Evolutionary conservation across 2,329 filamentous ascomycete genomes (phyloP).

Genomic region (Xylariomycetidae sp.): DNA sequence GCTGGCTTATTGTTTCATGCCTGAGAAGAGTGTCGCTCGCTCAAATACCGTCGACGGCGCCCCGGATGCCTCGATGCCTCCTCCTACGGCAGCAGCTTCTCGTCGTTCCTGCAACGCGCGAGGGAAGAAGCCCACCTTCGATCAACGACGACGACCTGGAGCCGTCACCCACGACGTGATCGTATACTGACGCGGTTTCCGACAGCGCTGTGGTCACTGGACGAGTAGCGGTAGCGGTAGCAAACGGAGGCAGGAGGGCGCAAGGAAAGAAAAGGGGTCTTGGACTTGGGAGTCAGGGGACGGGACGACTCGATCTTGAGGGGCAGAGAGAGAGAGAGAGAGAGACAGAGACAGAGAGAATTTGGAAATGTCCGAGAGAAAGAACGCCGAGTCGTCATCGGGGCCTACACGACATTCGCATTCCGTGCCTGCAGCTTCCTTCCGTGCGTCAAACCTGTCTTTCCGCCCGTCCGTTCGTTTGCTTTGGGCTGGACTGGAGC

Average conservation of each 20-base stretch:
- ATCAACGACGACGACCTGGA: too few relatives aligned
- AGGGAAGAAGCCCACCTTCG: too few relatives aligned
- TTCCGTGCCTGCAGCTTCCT: constrained; percentile 42
- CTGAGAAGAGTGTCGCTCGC: too few relatives aligned
- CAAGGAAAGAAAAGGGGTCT: too few relatives aligned
- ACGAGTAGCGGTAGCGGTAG: too few relatives aligned
- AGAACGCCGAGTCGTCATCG: constrained; percentile 36
- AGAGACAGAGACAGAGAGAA: neutral
- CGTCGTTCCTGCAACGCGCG: neutral
- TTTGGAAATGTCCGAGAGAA: constrained; percentile 37
- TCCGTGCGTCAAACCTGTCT: constrained; percentile 38
- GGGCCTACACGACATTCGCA: constrained; percentile 36
- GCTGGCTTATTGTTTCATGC: neutral
- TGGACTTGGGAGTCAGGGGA: too few relatives aligned
- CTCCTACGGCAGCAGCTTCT: too few relatives aligned
- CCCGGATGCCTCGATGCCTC: neutral
- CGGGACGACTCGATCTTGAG: too few relatives aligned
- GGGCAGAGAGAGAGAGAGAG: neutral
- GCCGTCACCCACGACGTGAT: neutral
- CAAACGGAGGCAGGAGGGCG: too few relatives aligned
- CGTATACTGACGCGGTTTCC: neutral
- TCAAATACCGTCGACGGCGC: neutral
- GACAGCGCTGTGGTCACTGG: too few relatives aligned
- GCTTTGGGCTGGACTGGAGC: too few relatives aligned
- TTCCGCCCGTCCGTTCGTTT: too few relatives aligned